Conservation (phyloP, 768 basidiomycete species). For the Tylopilus plumbeoviolaceoides region DNA sequence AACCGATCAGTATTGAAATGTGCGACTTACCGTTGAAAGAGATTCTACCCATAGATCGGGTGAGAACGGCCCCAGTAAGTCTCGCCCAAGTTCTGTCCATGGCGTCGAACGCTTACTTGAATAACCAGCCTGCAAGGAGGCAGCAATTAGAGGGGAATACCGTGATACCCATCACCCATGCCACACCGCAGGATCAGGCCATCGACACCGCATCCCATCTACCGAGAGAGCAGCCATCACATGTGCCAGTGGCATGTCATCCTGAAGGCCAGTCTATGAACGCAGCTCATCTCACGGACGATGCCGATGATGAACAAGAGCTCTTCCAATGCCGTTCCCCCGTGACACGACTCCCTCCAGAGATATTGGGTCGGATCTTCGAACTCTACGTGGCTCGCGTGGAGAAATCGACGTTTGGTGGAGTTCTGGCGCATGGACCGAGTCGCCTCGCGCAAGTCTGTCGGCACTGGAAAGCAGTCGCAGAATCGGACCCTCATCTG, state of each 20-base stretch:
- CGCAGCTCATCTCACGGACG: background rate
- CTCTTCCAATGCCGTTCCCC: background rate
- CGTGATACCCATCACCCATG: background rate
- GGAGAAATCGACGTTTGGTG: background rate
- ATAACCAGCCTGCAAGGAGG: background rate
- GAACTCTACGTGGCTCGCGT: background rate
- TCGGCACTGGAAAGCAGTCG: constrained; percentile 14
- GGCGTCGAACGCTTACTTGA: background rate
- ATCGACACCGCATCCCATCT: background rate
- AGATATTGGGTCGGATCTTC: constrained; percentile 34
- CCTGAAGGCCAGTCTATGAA: background rate
- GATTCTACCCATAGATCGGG: background rate
- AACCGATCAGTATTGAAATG: background rate
- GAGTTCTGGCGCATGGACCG: background rate
- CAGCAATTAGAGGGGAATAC: background rate
- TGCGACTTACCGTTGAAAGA: background rate
- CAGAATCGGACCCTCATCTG: constrained; percentile 10
- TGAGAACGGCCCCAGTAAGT: background rate
- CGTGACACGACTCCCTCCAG: constrained; percentile 10
- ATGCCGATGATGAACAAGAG: background rate
- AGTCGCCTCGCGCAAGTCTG: constrained; percentile 19
- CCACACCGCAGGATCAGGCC: background rate
- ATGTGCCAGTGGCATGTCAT: background rate
- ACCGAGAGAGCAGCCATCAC: background rate
- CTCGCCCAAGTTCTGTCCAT: background rate